These are phyloP conservation scores for Scenedesmus sp. DNA, from an alignment of 163 green algal genomes.

Conservation along the genomic window DNA sequence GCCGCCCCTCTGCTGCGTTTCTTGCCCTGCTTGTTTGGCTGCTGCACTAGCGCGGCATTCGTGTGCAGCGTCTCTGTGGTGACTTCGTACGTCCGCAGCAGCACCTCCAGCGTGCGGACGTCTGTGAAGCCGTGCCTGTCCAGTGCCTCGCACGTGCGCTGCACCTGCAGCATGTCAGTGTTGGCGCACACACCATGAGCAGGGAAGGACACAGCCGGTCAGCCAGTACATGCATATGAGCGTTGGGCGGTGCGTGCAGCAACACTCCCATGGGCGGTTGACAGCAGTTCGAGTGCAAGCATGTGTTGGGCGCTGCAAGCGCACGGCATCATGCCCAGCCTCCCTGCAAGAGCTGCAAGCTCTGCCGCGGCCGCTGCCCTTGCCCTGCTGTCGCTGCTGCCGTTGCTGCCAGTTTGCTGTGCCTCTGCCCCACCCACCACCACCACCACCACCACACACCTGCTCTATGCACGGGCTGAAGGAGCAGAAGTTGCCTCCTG, in stretches of 20 bases:
- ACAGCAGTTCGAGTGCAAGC: no score
- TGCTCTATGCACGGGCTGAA: conserved; percentile 97
- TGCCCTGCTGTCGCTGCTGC: neutral
- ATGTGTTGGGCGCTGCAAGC: neutral
- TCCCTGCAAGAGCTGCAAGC: neutral
- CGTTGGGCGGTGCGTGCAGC: no score
- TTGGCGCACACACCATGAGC: neutral
- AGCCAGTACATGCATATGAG: neutral
- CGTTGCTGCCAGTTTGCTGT: neutral
- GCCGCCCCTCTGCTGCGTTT: conserved; percentile 9
- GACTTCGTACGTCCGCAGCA: conserved; percentile 85
- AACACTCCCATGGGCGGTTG: no score
- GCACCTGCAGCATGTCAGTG: conserved; percentile 70
- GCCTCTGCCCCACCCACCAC: neutral
- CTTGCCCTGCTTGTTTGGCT: conserved; percentile 40
- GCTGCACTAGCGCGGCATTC: neutral
- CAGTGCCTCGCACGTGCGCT: conserved; percentile 70
- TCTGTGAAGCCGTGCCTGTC: conserved; percentile 76
- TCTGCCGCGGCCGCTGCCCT: neutral
- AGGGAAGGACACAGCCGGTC: neutral
- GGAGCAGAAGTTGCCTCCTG: conserved; percentile 91
- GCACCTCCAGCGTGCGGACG: conserved; percentile 87
- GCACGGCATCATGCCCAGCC: neutral
- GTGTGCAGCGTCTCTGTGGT: conserved; percentile 28
- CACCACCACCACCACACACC: no score